Evolutionary conservation across 2,329 filamentous ascomycete genomes (phyloP).

Genomic region (Phyllosticta citribraziliensis): DNA sequence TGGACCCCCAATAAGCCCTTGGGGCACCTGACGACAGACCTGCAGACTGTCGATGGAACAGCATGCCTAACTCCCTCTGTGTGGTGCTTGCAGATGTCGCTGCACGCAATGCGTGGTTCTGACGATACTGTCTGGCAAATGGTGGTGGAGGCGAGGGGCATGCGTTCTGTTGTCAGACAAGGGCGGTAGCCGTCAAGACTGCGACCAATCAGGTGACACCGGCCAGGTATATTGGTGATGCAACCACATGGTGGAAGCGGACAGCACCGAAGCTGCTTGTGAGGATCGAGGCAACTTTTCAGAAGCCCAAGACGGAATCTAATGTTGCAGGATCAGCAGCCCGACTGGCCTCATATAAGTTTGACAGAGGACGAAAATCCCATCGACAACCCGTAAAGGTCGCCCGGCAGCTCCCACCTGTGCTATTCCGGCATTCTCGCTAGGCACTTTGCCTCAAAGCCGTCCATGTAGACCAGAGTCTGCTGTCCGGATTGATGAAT

Average conservation of each 20-base stretch:
- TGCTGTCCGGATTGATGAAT: constrained; percentile 60
- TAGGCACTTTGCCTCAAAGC: constrained; percentile 37
- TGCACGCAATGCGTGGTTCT: constrained; percentile 42
- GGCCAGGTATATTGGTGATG: background rate
- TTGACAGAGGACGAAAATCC: constrained; percentile 32
- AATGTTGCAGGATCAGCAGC: constrained; percentile 22
- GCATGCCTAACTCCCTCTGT: constrained; percentile 25
- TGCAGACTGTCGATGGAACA: constrained; percentile 26
- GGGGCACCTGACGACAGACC: constrained; percentile 27
- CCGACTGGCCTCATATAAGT: background rate
- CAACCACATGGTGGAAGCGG: constrained; percentile 12
- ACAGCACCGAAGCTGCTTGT: constrained; percentile 24
- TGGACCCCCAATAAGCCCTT: constrained; percentile 11
- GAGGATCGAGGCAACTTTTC: constrained; percentile 15
- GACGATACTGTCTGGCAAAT: constrained; percentile 45
- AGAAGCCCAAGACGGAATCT: constrained; percentile 21
- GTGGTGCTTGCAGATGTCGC: constrained; percentile 43
- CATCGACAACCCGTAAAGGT: constrained; percentile 42
- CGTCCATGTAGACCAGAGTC: constrained; percentile 55
- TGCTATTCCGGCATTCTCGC: constrained; percentile 35
- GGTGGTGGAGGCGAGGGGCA: constrained; percentile 18
- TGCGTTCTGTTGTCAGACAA: constrained; percentile 37
- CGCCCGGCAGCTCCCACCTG: constrained; percentile 42
- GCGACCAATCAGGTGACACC: constrained; percentile 25
- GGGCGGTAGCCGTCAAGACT: constrained; percentile 18